phyloP scores from a whole-genome alignment of 768 basidiomycete species.

The Steccherinum ochraceum region DNA sequence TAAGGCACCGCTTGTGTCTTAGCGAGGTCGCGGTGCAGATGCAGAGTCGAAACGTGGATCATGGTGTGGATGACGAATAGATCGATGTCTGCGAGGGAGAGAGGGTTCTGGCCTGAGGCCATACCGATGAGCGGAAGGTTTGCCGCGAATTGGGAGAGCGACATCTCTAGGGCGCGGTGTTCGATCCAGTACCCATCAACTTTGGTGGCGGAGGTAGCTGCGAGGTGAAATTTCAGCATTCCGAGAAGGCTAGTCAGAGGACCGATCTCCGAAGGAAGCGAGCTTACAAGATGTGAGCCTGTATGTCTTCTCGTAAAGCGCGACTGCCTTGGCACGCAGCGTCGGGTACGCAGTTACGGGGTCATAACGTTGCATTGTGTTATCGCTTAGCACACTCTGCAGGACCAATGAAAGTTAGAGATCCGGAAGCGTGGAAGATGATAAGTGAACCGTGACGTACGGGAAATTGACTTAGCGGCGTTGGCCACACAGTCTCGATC shows the following conservation, averaged over 20 bases:
- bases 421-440: background rate
- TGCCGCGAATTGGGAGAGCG: conserved; percentile 38
- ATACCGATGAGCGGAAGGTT: conserved; percentile 30
- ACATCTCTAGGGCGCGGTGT: conserved; percentile 36
- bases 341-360: conserved; percentile 13
- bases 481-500: conserved; percentile 51
- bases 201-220: background rate
- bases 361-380: background rate
- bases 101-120: conserved; percentile 14
- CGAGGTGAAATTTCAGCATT: background rate
- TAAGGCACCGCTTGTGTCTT: conserved; percentile 25
- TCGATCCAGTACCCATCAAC: conserved; percentile 31
- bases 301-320: conserved; percentile 48
- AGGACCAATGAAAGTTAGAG: background rate
- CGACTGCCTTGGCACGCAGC: conserved; percentile 44
- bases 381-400: background rate
- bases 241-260: background rate
- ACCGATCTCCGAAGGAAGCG: too few species aligned
- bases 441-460: conserved; percentile 15
- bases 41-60: conserved; percentile 42
- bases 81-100: conserved; percentile 34
- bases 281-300: conserved; percentile 36
- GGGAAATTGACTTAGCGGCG: conserved; percentile 21
- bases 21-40: conserved; percentile 38
- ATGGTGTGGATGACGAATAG: conserved; percentile 44